These are phyloP conservation scores for Solanum paucissectum DNA, from an alignment of 257 asterid species.

Conservation along the genomic window DNA sequence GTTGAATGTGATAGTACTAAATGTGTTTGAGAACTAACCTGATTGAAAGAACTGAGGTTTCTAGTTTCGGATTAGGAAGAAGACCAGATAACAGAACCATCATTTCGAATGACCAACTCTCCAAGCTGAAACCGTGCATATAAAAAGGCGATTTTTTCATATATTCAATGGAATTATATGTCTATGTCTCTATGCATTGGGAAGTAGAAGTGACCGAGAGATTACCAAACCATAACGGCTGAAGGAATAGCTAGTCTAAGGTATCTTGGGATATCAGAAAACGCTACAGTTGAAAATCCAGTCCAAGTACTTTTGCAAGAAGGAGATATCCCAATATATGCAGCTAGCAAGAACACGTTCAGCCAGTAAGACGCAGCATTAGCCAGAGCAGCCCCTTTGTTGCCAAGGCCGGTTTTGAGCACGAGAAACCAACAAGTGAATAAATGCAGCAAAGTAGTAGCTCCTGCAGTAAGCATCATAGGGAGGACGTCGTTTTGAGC, in stretches of 20 bases:
- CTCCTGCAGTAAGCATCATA: constrained; percentile 53
- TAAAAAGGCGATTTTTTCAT: neutral
- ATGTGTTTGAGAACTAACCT: constrained; percentile 11
- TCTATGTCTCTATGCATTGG: neutral
- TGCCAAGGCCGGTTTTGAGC: constrained; percentile 42
- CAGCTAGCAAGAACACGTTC: constrained; percentile 16
- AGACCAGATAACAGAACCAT: constrained; percentile 72
- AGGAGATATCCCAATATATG: constrained; percentile 35
- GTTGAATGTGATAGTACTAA: neutral
- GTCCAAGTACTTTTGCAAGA: constrained; percentile 48
- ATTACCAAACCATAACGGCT: constrained; percentile 57
- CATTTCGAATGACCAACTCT: constrained; percentile 66
- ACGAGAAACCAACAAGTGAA: constrained; percentile 53
- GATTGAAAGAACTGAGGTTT: constrained; percentile 68
- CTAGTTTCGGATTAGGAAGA: constrained; percentile 61
- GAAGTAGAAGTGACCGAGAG: neutral
- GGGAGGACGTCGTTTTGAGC: constrained; percentile 15
- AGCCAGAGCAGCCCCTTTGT: constrained; percentile 66
- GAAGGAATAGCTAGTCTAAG: constrained; percentile 63
- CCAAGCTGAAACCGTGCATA: constrained; percentile 32
- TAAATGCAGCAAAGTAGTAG: constrained; percentile 38
- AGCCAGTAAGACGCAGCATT: constrained; percentile 60
- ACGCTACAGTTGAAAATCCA: constrained; percentile 41
- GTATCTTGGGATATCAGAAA: constrained; percentile 35
- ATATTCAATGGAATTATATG: neutral